These are phyloP conservation scores for Tilletia caries DNA, from an alignment of 1,284 basidiomycete genomes.

Conservation along the genomic window DNA sequence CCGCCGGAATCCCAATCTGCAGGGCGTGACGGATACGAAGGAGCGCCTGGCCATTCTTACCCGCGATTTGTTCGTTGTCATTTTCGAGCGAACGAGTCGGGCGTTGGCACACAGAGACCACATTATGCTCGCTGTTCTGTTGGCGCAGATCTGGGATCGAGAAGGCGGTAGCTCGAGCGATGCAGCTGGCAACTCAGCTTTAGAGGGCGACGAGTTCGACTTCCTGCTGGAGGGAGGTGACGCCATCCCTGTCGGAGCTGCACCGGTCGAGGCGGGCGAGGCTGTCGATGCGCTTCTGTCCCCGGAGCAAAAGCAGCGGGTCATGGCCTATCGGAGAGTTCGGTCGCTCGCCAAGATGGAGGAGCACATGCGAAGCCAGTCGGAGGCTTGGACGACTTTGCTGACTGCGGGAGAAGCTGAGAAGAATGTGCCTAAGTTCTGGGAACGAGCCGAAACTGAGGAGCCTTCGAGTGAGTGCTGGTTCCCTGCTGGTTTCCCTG, in stretches of 20 bases:
- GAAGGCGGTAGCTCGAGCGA: slow-evolving; percentile 32
- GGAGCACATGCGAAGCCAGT: slow-evolving; percentile 65
- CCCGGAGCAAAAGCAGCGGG: slow-evolving; percentile 66
- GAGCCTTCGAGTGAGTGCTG: slow-evolving; percentile 42
- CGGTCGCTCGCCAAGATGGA: slow-evolving; percentile 74
- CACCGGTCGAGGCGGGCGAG: slow-evolving; percentile 55
- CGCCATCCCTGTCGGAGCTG: slow-evolving; percentile 53
- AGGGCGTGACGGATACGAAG: slow-evolving; percentile 70
- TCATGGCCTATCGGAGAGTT: slow-evolving; percentile 49
- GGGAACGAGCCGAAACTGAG: slow-evolving; percentile 58
- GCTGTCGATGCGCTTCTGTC: slow-evolving; percentile 37
- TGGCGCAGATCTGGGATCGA: slow-evolving; percentile 84
- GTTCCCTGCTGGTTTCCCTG: no score
- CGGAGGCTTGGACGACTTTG: slow-evolving; percentile 74
- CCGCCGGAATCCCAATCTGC: slow-evolving; percentile 83
- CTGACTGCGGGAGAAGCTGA: slow-evolving; percentile 71
- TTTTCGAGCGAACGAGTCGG: slow-evolving; percentile 84
- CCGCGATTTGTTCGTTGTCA: slow-evolving; percentile 83
- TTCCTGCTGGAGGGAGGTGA: slow-evolving; percentile 85
- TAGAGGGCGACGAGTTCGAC: slow-evolving; percentile 76
- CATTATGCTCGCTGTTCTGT: slow-evolving; percentile 80
- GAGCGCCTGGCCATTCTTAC: slow-evolving; percentile 77
- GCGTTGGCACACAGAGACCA: slow-evolving; percentile 88
- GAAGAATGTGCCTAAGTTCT: slow-evolving; percentile 65
- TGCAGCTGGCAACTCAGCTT: slow-evolving; percentile 54